phyloP scores from a whole-genome alignment of 208 protist species.

The Wallacemonas sp. region DNA sequence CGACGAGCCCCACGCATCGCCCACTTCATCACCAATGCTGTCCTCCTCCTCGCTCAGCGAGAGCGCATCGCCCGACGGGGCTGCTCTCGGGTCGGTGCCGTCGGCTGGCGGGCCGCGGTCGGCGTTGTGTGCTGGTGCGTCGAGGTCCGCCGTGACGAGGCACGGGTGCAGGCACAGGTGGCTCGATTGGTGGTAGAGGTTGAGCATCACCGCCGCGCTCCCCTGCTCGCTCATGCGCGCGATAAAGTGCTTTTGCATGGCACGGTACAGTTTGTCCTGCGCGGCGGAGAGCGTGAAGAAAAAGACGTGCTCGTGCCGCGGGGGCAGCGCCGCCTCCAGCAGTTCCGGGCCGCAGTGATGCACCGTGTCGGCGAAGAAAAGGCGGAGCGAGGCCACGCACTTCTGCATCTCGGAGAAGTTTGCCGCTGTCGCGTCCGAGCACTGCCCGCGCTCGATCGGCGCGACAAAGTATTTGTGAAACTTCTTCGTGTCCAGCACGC shows the following conservation, averaged over 20 bases:
- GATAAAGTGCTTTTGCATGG: constrained; percentile 41
- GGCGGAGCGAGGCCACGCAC: constrained; percentile 69
- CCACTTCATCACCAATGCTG: constrained; percentile 23
- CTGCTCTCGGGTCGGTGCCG: no score
- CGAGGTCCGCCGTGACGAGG: constrained; percentile 18
- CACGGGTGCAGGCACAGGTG: constrained; percentile 76
- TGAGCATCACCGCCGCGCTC: constrained; percentile 29
- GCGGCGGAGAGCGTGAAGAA: constrained; percentile 57
- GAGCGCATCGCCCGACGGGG: no score
- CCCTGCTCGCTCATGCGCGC: constrained; percentile 15
- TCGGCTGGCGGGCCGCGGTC: no score
- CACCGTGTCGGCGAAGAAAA: constrained; percentile 61
- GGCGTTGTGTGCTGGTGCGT: no score
- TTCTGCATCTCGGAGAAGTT: constrained; percentile 84
- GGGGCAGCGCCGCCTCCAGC: constrained; percentile 64
- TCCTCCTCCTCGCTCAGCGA: constrained; percentile 5
- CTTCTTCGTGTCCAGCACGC: constrained; percentile 42
- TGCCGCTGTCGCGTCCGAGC: constrained; percentile 57
- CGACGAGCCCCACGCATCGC: not conserved
- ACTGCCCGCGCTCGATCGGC: constrained; percentile 73
- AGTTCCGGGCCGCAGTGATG: constrained; percentile 81
- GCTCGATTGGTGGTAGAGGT: constrained; percentile 66
- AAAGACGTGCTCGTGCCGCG: constrained; percentile 66
- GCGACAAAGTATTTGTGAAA: constrained; percentile 68
- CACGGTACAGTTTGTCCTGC: constrained; percentile 74